Conservation (phyloP, 108 stramenopile genomes). For the Schizochytrium sp. region DNA sequence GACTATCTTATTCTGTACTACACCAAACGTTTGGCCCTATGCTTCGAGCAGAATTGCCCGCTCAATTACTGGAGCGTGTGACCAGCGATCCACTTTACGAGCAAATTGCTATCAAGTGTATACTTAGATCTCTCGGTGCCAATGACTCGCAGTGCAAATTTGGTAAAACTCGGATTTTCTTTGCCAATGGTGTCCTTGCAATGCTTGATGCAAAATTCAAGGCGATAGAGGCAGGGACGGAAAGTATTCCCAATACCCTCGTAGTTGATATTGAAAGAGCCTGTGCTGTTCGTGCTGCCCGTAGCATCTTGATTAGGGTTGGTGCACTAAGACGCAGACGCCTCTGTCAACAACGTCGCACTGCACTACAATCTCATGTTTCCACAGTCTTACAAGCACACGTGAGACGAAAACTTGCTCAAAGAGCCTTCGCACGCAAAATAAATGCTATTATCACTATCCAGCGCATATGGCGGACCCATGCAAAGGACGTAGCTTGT, state of each 20-base stretch:
- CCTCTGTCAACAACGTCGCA: background rate
- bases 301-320: background rate
- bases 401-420: background rate
- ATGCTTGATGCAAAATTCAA: background rate
- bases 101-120: background rate
- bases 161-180: slow-evolving; percentile 10
- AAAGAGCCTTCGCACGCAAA: background rate
- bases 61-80: background rate
- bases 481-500: background rate
- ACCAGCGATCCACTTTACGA: background rate
- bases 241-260: background rate
- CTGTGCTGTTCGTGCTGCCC: background rate
- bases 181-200: slow-evolving; percentile 11
- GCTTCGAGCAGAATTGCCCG: background rate
- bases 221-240: background rate
- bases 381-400: background rate
- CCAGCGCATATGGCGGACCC: background rate
- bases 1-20: background rate
- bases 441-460: background rate
- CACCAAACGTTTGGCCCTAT: background rate
- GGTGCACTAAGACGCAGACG: background rate
- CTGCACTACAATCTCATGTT: background rate
- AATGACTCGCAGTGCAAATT: background rate
- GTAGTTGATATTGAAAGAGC: slow-evolving; percentile 2
- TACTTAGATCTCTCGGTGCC: background rate